A percentile compares a stretch with the other conserved stretches of the same genome.
These are phyloP conservation scores for Saturnispora kantuleensis DNA, from an alignment of 805 yeast species.

Conservation along the genomic window DNA sequence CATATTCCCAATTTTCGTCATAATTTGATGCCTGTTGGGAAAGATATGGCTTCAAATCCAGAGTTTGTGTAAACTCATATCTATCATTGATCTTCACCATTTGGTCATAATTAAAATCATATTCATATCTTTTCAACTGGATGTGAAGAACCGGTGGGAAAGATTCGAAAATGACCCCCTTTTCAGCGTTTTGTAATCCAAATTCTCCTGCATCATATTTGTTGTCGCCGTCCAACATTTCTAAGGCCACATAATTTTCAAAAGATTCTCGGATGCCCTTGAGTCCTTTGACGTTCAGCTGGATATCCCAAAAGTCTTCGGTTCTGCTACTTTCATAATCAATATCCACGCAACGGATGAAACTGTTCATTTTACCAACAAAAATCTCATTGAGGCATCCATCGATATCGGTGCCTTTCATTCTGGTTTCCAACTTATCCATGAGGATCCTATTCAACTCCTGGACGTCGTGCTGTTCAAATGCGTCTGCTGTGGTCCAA, in stretches of 20 bases:
- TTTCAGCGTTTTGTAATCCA: slow-evolving; percentile 92
- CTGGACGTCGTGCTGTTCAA: slow-evolving; percentile 97
- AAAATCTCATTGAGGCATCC: slow-evolving; percentile 69
- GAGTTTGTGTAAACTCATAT: slow-evolving; percentile 75
- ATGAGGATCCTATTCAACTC: slow-evolving; percentile 89
- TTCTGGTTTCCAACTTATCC: slow-evolving; percentile 84
- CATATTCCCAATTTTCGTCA: slow-evolving; percentile 63
- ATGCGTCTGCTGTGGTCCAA: slow-evolving; percentile 93
- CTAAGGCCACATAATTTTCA: slow-evolving; percentile 78
- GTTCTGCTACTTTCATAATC: slow-evolving; percentile 84
- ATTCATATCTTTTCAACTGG: slow-evolving; percentile 90
- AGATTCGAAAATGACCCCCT: slow-evolving; percentile 85
- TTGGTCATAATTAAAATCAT: slow-evolving; percentile 81
- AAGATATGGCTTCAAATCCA: slow-evolving; percentile 72
- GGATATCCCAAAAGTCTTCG: slow-evolving; percentile 98
- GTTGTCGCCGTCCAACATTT: slow-evolving; percentile 86
- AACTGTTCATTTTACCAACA: slow-evolving; percentile 96
- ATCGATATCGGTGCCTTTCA: slow-evolving; percentile 81
- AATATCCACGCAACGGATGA: slow-evolving; percentile 84
- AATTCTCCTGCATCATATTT: slow-evolving; percentile 84
- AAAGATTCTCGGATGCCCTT: slow-evolving; percentile 65
- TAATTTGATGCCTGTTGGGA: slow-evolving; percentile 42
- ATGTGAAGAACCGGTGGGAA: slow-evolving; percentile 91
- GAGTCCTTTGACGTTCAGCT: slow-evolving; percentile 82
- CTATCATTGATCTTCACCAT: slow-evolving; percentile 87